phyloP scores from a whole-genome alignment of 2,329 filamentous ascomycete genomes.

The Lanzia echinophila region DNA sequence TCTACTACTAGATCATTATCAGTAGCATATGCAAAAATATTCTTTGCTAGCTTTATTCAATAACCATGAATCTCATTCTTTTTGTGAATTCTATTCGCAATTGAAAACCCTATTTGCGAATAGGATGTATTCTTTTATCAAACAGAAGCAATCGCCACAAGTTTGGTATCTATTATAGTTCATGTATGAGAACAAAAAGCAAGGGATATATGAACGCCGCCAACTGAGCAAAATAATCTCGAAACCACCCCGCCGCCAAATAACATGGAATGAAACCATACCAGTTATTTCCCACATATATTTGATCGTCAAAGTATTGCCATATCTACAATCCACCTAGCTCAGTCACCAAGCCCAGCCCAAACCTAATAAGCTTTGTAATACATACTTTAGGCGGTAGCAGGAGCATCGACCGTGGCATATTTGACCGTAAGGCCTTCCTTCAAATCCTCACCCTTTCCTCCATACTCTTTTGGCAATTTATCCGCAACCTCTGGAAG shows the following conservation, averaged over 20 bases:
- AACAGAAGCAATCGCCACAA: background rate
- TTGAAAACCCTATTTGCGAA: too few species aligned
- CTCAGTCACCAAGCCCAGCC: background rate
- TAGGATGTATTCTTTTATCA: background rate
- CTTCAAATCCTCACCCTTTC: slow-evolving; percentile 48
- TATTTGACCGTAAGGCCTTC: slow-evolving; percentile 30
- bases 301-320: background rate
- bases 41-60: too few species aligned
- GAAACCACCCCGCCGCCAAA: background rate
- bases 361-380: background rate
- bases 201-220: slow-evolving; percentile 6
- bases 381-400: background rate
- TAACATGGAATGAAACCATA: background rate
- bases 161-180: background rate
- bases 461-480: slow-evolving; percentile 74
- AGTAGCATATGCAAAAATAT: too few species aligned
- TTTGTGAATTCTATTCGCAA: too few species aligned
- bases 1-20: too few species aligned
- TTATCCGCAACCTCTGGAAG: slow-evolving; percentile 51
- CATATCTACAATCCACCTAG: background rate
- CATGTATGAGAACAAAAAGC: background rate
- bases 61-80: too few species aligned
- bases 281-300: background rate
- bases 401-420: slow-evolving; percentile 4
- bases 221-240: background rate